These are phyloP conservation scores for Physaria fendleri DNA, from an alignment of 345 rosid species.

Conservation along the genomic window DNA sequence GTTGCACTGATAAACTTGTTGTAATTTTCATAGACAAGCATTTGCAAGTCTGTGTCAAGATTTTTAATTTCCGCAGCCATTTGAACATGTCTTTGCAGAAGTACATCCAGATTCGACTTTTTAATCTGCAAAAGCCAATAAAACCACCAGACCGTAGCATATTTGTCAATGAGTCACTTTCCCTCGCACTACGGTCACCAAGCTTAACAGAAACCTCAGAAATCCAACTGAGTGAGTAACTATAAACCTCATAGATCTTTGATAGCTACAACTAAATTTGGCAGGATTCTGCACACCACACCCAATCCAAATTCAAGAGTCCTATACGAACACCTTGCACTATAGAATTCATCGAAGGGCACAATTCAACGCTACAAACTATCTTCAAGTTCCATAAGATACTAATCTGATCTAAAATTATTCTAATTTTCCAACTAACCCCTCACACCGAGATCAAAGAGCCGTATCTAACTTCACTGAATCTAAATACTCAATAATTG, in stretches of 20 bases:
- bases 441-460: neutral
- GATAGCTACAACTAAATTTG: neutral
- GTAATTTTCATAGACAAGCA: slow-evolving; percentile 94
- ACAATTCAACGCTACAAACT: slow-evolving; percentile 5
- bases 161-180: slow-evolving; percentile 2
- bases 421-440: neutral
- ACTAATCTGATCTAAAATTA: neutral
- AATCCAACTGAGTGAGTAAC: neutral
- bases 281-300: neutral
- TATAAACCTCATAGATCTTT: neutral
- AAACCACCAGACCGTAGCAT: slow-evolving; percentile 2
- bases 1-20: slow-evolving; percentile 98
- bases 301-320: neutral
- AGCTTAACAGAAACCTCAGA: neutral
- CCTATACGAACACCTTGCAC: neutral
- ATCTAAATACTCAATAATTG: neutral
- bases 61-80: slow-evolving; percentile 99
- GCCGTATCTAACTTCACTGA: neutral
- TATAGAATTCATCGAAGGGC: neutral
- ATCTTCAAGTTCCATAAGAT: neutral
- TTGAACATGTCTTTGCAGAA: slow-evolving; percentile 82
- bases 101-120: slow-evolving; percentile 79
- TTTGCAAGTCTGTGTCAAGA: slow-evolving; percentile 97
- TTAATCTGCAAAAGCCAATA: slow-evolving; percentile 46
- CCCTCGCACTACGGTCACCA: neutral